Evolutionary conservation across 176 grass and related monocot genomes (phyloP).

Genomic region (Raddia distichophylla): DNA sequence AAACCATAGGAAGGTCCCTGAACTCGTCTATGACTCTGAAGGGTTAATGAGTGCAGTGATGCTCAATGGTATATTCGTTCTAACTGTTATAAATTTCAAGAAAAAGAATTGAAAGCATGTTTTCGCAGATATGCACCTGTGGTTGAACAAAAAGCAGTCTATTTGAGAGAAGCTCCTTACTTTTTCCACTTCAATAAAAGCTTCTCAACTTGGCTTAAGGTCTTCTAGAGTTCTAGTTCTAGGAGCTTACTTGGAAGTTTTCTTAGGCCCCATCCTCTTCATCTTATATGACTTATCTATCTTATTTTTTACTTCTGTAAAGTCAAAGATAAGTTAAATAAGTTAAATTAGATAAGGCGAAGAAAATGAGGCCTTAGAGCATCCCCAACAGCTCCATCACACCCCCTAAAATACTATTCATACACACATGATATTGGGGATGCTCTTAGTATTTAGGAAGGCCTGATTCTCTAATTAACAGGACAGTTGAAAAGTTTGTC

Average conservation of each 20-base stretch:
- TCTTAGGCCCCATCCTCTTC: too few relatives aligned
- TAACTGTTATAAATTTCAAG: neutral
- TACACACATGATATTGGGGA: too few relatives aligned
- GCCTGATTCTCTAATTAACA: constrained; percentile 15
- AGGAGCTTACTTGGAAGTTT: constrained; percentile 18
- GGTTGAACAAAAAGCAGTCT: neutral
- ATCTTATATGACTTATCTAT: too few relatives aligned
- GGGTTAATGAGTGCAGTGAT: constrained; percentile 11
- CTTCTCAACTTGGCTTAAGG: constrained; percentile 20
- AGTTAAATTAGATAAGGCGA: too few relatives aligned
- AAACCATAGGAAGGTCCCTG: neutral
- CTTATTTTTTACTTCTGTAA: too few relatives aligned
- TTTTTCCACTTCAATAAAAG: constrained; percentile 28
- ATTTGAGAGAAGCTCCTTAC: neutral
- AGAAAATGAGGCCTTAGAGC: too few relatives aligned
- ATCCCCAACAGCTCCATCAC: too few relatives aligned
- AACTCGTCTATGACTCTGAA: constrained; percentile 4
- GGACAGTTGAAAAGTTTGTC: constrained; percentile 11
- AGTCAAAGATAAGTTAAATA: too few relatives aligned
- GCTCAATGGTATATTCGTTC: constrained; percentile 23
- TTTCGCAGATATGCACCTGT: neutral
- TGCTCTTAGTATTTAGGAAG: neutral
- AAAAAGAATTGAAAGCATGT: neutral
- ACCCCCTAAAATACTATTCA: too few relatives aligned
- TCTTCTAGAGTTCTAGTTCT: neutral